Conservation (phyloP, 139 green algal species). For the Chlamydomonas asymmetrica region DNA sequence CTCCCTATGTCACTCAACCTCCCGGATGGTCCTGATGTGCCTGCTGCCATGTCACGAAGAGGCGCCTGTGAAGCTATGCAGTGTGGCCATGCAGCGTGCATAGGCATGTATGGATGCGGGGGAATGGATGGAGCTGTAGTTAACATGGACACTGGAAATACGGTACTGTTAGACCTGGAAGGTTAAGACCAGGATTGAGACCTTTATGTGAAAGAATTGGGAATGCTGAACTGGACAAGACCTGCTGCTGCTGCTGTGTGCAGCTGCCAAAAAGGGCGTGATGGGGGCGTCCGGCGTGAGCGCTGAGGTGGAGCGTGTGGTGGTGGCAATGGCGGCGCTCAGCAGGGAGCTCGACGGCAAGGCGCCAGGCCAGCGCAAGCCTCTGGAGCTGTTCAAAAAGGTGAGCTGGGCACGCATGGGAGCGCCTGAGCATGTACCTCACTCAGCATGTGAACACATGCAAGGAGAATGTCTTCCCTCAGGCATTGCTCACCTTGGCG, state of each 20-base stretch:
- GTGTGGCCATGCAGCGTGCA: no score
- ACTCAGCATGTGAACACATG: no score
- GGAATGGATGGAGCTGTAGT: neutral
- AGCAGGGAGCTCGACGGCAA: conserved; percentile 23
- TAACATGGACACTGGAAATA: neutral
- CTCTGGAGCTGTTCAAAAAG: conserved; percentile 10
- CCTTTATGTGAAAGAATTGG: neutral
- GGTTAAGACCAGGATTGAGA: no score
- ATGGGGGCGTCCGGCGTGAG: conserved; percentile 8
- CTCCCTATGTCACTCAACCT: no score
- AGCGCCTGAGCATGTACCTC: neutral
- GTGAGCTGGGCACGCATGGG: neutral
- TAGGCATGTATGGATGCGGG: no score
- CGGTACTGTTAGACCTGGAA: neutral
- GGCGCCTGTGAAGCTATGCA: no score
- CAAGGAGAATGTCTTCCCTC: no score
- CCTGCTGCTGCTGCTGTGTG: neutral
- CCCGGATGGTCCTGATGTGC: no score
- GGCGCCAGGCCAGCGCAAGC: conserved; percentile 2
- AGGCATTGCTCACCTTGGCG: no score
- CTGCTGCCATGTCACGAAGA: no score
- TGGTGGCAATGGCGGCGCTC: conserved; percentile 21
- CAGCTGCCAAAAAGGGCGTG: conserved; percentile 6
- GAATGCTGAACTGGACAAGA: neutral
- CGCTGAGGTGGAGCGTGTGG: conserved; percentile 25